Evolutionary conservation across 2,329 filamentous ascomycete species (phyloP), one percentile per base, ranked within the genome.

Genomic region (Sordariomycetes sp.): DNA sequence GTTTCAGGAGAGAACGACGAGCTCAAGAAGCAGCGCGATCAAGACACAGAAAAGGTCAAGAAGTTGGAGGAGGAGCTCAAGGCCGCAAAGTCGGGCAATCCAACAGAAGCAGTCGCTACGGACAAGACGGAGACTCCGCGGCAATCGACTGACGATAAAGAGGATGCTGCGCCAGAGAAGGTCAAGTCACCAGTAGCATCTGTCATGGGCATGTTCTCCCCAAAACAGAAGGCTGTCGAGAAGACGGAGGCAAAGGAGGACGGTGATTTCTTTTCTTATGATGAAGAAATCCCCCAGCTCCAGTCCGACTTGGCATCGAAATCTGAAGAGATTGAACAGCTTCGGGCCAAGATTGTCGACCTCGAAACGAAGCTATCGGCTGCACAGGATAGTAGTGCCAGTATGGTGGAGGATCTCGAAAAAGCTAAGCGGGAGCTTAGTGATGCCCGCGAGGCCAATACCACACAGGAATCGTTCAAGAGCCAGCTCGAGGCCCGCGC

Each of bases 221-320:
- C 64, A 4, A 67, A 57, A 41, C 61, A 66, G 23, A 64, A 63
- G 39, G 27, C 24, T n/a, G 42, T 58, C 5, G 45, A 58, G 30
- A 46, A 48, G 15, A 43, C 51, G 7, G 51, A 56, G 21, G 50
- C 56, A 7, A 50, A 49, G 42, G 45, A 51, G 4, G 61, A 57
- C 14, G 83, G 88, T 42, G 85, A 94, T 32, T 82, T 95, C 58
- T 95, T 95, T 59, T 94, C 87, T 0, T 93, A 87, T 46, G 88
- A 96, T 38, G 81, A 82, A 33, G 90, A 96, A 57, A 68, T 93
- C 11, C 83, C 85, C 4, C 76, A 84, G 35, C 61, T 94, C n/a
- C 82, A 93, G 48, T 69, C 73, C 2, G 82, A 92, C 44, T 56
- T 92, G 4, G 69, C 78, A 33, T 72, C 79, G 37, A 84, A 82